These are phyloP conservation scores for Floccularia luteovirens DNA, from an alignment of 768 basidiomycete species.

Conservation along the genomic window DNA sequence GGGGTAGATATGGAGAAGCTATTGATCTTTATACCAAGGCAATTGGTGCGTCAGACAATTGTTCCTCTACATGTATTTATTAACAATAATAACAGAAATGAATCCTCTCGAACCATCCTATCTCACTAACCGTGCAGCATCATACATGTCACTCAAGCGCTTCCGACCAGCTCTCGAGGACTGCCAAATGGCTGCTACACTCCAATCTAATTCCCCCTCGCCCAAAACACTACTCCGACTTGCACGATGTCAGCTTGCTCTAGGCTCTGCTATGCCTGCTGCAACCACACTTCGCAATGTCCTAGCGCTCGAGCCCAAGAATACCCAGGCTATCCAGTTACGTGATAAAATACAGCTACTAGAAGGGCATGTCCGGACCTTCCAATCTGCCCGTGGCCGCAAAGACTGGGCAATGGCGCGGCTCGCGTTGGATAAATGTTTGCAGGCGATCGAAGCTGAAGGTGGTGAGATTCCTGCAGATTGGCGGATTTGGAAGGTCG, in stretches of 20 bases:
- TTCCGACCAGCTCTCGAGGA: constrained; percentile 71
- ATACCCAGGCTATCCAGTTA: constrained; percentile 52
- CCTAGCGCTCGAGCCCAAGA: constrained; percentile 54
- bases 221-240: constrained; percentile 78
- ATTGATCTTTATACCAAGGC: constrained; percentile 70
- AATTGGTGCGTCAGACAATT: constrained; percentile 38
- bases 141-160: constrained; percentile 74
- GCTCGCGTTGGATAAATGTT: constrained; percentile 73
- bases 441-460: constrained; percentile 67
- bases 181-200: constrained; percentile 64
- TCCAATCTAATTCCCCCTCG: constrained; percentile 56
- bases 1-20: constrained; percentile 56
- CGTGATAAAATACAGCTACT: constrained; percentile 53
- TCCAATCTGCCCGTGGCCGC: constrained; percentile 43
- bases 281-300: constrained; percentile 58
- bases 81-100: constrained; percentile 32
- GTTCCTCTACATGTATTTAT: constrained; percentile 5
- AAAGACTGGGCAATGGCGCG: constrained; percentile 76
- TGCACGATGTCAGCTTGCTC: constrained; percentile 76
- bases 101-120: constrained; percentile 66
- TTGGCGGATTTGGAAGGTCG: constrained; percentile 77
- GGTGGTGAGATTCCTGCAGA: constrained; percentile 68
- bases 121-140: constrained; percentile 81
- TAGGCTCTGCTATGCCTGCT: constrained; percentile 63
- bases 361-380: constrained; percentile 58